Evolutionary conservation across 2,329 filamentous ascomycete species (phyloP).

Genomic region (Aureobasidium sp.): DNA sequence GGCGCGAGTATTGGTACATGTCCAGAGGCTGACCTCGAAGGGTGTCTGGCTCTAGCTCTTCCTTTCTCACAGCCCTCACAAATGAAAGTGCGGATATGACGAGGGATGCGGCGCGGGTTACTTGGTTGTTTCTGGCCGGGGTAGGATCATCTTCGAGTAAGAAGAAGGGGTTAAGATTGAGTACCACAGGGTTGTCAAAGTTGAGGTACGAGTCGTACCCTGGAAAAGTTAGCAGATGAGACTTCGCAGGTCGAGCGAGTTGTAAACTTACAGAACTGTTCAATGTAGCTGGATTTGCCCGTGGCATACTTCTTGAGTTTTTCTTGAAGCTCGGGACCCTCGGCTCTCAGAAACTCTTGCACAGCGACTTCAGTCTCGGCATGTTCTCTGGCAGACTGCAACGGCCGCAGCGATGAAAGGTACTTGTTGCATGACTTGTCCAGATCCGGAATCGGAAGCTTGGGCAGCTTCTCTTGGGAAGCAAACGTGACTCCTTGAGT

Average conservation of each 20-base stretch:
- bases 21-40: conserved; percentile 76
- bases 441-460: conserved; percentile 85
- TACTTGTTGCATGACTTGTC: conserved; percentile 72
- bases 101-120: conserved; percentile 85
- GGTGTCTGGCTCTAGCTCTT: conserved; percentile 85
- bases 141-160: conserved; percentile 95
- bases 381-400: conserved; percentile 75
- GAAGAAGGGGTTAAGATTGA: conserved; percentile 98
- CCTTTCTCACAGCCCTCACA: conserved; percentile 82
- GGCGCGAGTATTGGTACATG: conserved; percentile 96
- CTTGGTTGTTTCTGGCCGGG: conserved; percentile 90
- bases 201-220: conserved; percentile 99
- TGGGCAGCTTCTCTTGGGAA: conserved; percentile 78
- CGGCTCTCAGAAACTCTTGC: conserved; percentile 68
- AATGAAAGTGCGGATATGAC: conserved; percentile 87
- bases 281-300: conserved; percentile 91
- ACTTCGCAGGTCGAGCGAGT: conserved; percentile 22
- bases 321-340: conserved; percentile 79
- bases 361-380: conserved; percentile 73
- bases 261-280: conserved; percentile 76
- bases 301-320: conserved; percentile 83
- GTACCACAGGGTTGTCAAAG: conserved; percentile 92
- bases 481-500: conserved; percentile 74
- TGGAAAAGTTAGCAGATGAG: conserved; percentile 28
- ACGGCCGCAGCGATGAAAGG: conserved; percentile 64